Conservation (phyloP, 78 protist genomes). For the Planoprotostelium fungivorum region DNA sequence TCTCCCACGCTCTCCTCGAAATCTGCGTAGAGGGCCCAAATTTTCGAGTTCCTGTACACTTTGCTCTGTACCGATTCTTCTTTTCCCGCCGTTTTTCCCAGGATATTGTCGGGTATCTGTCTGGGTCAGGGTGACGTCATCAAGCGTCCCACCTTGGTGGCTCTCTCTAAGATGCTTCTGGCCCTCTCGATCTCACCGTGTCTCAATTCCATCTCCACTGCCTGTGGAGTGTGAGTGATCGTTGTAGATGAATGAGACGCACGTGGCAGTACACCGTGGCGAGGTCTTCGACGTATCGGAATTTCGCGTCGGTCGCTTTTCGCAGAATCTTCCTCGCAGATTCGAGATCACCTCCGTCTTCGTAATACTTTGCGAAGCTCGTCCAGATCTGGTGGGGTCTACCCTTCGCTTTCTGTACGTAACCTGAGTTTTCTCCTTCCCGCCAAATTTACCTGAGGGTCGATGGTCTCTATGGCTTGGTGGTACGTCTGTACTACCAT, state of each 20-base stretch:
- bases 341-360: constrained; percentile 51
- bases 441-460: constrained; percentile 26
- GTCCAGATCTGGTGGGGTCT: constrained; percentile 73
- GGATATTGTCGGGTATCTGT: background rate
- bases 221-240: constrained; percentile 4
- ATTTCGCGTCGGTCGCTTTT: constrained; percentile 33
- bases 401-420: constrained; percentile 65
- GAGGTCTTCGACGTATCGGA: constrained; percentile 75
- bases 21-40: constrained; percentile 95
- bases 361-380: constrained; percentile 67
- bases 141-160: background rate
- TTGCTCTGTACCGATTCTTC: constrained; percentile 66
- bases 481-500: constrained; percentile 64
- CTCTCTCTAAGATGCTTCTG: background rate
- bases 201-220: constrained; percentile 92
- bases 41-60: constrained; percentile 64
- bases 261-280: constrained; percentile 84
- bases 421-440: background rate
- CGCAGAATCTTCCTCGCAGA: constrained; percentile 70
- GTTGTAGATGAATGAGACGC: background rate
- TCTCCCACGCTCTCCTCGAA: constrained; percentile 91
- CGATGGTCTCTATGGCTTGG: constrained; percentile 67
- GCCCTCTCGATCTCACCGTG: constrained; percentile 7
- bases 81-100: background rate
- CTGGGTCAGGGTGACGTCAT: background rate